Conservation (phyloP, 257 asterid genomes). For the Solanum bukasovii region DNA sequence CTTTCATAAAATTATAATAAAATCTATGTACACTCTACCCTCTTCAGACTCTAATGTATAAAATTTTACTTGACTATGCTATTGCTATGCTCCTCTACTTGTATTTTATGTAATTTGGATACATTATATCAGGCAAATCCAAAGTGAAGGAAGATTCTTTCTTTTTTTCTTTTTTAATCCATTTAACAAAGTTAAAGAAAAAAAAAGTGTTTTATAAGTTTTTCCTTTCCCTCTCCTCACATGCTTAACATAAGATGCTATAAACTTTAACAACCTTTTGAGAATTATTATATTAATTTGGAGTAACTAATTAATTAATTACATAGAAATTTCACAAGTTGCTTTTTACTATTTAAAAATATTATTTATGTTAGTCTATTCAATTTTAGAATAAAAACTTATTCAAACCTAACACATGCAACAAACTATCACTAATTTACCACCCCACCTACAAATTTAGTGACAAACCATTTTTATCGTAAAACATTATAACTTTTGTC, state of each 20-base stretch:
- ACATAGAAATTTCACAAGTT: not conserved
- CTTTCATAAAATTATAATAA: too few species aligned
- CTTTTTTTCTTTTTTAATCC: not conserved
- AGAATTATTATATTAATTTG: not conserved
- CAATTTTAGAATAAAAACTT: not conserved
- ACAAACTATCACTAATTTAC: not conserved
- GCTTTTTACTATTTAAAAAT: not conserved
- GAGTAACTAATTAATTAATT: not conserved
- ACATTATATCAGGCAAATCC: not conserved
- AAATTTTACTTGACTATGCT: too few species aligned
- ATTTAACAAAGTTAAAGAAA: not conserved
- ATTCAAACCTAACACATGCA: not conserved
- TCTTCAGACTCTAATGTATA: too few species aligned
- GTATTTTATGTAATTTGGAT: not conserved
- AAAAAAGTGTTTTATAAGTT: not conserved
- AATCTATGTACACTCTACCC: too few species aligned
- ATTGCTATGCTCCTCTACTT: not conserved
- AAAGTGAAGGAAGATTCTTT: not conserved
- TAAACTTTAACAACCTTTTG: not conserved
- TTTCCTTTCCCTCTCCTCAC: not conserved
- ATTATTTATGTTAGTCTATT: not conserved
- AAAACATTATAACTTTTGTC: not conserved
- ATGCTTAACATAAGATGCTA: not conserved
- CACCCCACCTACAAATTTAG: not conserved
- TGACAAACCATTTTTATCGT: not conserved